These are phyloP conservation scores for Litsea cubeba DNA, from an alignment of 164 flowering plant species.

Conservation along the genomic window DNA sequence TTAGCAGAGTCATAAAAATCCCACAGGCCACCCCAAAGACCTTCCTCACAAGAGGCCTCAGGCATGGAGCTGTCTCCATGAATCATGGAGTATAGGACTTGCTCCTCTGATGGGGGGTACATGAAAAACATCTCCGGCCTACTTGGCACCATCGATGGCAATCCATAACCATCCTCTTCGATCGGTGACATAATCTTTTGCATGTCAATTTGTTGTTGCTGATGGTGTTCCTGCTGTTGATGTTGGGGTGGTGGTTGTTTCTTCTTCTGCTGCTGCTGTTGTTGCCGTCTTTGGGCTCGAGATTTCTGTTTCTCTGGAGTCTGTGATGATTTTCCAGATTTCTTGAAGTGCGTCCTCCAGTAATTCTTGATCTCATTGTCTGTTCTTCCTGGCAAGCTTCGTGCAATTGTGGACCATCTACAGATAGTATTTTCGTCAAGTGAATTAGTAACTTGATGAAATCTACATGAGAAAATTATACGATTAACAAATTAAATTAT, in stretches of 20 bases:
- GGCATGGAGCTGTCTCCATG: slow-evolving; percentile 9
- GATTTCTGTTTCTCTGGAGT: slow-evolving; percentile 34
- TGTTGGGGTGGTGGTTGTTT: slow-evolving; percentile 27
- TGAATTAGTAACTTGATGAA: not conserved
- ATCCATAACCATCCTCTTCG: slow-evolving; percentile 24
- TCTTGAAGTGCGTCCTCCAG: slow-evolving; percentile 85
- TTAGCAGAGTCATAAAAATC: slow-evolving; percentile 41
- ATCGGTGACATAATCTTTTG: slow-evolving; percentile 33
- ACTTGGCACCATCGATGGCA: slow-evolving; percentile 7
- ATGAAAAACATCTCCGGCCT: slow-evolving; percentile 24
- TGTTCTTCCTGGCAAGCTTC: slow-evolving; percentile 72
- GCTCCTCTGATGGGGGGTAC: slow-evolving; percentile 22
- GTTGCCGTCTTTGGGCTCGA: slow-evolving; percentile 41
- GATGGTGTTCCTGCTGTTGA: slow-evolving; percentile 26
- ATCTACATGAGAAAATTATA: not conserved
- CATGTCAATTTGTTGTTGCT: slow-evolving; percentile 32
- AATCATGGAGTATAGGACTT: slow-evolving; percentile 24
- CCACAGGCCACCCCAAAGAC: slow-evolving; percentile 64
- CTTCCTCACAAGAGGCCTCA: slow-evolving; percentile 30
- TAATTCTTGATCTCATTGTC: slow-evolving; percentile 83
- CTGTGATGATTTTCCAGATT: slow-evolving; percentile 34
- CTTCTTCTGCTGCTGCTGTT: slow-evolving; percentile 40
- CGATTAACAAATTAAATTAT: not conserved
- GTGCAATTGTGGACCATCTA: slow-evolving; percentile 80
- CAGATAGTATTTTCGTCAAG: not conserved